A percentile compares a stretch with the other conserved stretches of the same genome.
phyloP scores from a whole-genome alignment of 495 filamentous ascomycete genomes.

The Peziza echinospora region DNA sequence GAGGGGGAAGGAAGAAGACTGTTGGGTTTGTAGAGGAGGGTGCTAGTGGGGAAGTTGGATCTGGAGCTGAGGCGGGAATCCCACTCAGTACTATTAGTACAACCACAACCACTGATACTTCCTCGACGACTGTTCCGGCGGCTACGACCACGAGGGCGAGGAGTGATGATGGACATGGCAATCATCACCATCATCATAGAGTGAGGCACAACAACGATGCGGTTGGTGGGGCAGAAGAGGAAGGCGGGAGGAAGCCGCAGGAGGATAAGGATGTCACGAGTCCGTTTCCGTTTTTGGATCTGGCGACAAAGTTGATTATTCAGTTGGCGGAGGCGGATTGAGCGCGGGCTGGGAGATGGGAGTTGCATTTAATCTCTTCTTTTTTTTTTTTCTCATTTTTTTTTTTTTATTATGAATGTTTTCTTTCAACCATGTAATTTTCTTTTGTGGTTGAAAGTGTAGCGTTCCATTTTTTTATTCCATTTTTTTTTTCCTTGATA shows the following conservation, averaged over 20 bases:
- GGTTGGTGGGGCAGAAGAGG: constrained; percentile 1
- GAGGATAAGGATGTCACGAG: constrained; percentile 55
- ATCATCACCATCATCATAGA: neutral
- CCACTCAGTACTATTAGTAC: too few species aligned
- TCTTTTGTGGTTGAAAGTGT: too few species aligned
- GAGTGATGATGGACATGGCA: neutral
- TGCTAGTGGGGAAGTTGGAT: constrained; percentile 11
- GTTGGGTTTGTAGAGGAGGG: constrained; percentile 18
- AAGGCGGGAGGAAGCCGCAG: constrained; percentile 28
- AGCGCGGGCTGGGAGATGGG: neutral
- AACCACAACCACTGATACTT: too few species aligned
- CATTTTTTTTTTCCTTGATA: too few species aligned
- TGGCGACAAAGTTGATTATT: constrained; percentile 51
- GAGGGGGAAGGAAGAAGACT: constrained; percentile 21
- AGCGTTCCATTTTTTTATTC: too few species aligned
- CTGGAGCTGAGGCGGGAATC: too few species aligned
- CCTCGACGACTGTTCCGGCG: too few species aligned
- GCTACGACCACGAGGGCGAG: constrained; percentile 1
- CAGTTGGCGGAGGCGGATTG: constrained; percentile 41
- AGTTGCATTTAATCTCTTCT: too few species aligned
- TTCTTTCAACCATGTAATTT: too few species aligned
- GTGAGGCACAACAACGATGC: neutral
- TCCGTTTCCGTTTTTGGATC: constrained; percentile 59
- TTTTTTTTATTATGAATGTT: too few species aligned
- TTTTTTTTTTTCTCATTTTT: too few species aligned